Base-by-base conservation (phyloP, 2,329 filamentous ascomycete genomes). In the Botrytis pseudocinerea region DNA sequence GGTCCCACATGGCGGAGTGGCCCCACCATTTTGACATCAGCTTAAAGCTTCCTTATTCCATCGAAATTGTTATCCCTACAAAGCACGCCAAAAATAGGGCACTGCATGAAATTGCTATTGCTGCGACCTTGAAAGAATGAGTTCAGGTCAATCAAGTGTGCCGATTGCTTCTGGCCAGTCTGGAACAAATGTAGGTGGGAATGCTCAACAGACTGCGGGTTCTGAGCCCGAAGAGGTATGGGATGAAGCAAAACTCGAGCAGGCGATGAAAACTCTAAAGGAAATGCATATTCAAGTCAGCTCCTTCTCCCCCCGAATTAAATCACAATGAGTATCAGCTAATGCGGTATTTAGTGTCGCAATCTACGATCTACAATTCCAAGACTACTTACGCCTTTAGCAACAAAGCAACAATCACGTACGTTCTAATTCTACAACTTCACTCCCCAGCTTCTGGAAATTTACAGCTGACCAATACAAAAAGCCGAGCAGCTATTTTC, bases 331-430 rank as follows among this genome's bases (percentile, higher is more conserved):
- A 60, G 14, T 35, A 32, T 63, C 25, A 38, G 28, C 63, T 76
- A 12, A 70, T 6, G 28, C n/a, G 48, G n/a, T n/a, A 46, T 63
- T 9, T 74, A 87, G 86, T 82, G 86, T 69, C 82, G 85, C 72
- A 83, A 82, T 54, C 79, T 88, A 54, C 83, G 87, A 75, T 85
- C 83, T 22, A 84, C 85, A 20, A 82, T 88, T 60, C 85, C 86
- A 22, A 82, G 84, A 70, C 85, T 88, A 81, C 80, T 87, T 59
- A 85, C 86, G 61, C 86, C 88, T 28, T 78, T 91, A 75, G 83
- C 85, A 9, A 81, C 83, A 71, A 85, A 86, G 74, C 83, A 86
- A 63, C 81, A 85, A 46, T 84, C 85, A 54, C 85, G 88, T 90
- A 85, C 75, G 85, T 81, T 59, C 51, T 38, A 54, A 69, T 25